Evolutionary conservation across 2,329 filamentous ascomycete genomes (phyloP).

Genomic region (Grosmannia serpens): DNA sequence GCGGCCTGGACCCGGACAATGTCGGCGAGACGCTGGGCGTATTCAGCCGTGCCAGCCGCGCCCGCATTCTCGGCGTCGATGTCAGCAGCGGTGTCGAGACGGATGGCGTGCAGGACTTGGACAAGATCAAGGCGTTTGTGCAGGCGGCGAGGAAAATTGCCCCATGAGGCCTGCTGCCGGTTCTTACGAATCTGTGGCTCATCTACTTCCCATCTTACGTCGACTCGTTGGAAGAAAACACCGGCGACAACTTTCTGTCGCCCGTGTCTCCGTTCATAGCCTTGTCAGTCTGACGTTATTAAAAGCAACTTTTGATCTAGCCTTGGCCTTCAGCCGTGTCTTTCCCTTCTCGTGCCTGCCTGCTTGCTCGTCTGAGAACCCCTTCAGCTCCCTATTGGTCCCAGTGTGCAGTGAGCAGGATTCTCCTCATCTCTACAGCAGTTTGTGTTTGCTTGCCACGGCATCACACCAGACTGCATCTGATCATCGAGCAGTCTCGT

Average conservation of each 20-base stretch:
- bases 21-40: slow-evolving; percentile 54
- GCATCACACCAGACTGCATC: neutral
- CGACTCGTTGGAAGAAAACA: neutral
- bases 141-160: slow-evolving; percentile 50
- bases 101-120: slow-evolving; percentile 67
- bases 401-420: no score
- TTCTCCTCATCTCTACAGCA: neutral
- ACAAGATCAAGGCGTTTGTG: slow-evolving; percentile 73
- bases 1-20: slow-evolving; percentile 72
- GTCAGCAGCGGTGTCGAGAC: slow-evolving; percentile 95
- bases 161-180: slow-evolving; percentile 22
- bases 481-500: neutral
- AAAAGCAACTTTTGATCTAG: neutral
- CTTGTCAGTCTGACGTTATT: neutral
- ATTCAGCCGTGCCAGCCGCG: slow-evolving; percentile 42
- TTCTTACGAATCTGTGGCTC: neutral
- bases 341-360: neutral
- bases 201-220: neutral
- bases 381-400: neutral
- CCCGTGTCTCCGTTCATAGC: neutral
- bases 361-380: neutral
- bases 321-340: neutral
- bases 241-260: neutral
- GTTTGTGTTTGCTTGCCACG: no score
- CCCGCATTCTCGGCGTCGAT: slow-evolving; percentile 60